Conservation (phyloP, 345 rosid genomes). For the Salix purpurea region DNA sequence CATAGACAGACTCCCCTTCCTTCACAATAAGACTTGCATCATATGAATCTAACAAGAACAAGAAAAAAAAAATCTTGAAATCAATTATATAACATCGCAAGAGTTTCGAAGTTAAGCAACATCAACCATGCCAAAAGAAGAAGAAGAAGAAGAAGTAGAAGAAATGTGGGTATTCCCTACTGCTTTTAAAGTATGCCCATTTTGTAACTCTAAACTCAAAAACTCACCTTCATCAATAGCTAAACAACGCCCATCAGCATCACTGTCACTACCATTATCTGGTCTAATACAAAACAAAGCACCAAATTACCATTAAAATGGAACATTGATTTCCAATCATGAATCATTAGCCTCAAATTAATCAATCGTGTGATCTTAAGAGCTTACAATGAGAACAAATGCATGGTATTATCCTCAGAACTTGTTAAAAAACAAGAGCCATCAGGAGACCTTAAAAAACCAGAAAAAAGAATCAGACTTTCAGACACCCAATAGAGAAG, state of each 20-base stretch:
- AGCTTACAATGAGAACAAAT: constrained; percentile 63
- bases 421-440: constrained; percentile 80
- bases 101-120: not conserved
- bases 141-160: too few relatives aligned
- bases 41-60: constrained; percentile 59
- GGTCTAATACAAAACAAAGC: constrained; percentile 34
- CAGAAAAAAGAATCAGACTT: not conserved
- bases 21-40: constrained; percentile 52
- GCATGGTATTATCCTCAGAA: constrained; percentile 76
- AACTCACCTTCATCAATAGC: constrained; percentile 39
- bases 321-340: not conserved
- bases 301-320: not conserved
- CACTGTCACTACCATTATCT: constrained; percentile 29
- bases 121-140: not conserved
- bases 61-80: not conserved
- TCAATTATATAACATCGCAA: too few relatives aligned
- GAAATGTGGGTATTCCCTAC: not conserved
- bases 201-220: not conserved
- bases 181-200: not conserved
- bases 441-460: constrained; percentile 78
- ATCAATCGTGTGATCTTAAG: not conserved
- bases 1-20: constrained; percentile 92
- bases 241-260: constrained; percentile 19
- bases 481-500: constrained; percentile 3
- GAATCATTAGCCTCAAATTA: not conserved